Base-by-base conservation (phyloP, 139 green algal species). In the Tetratostichococcus sp. region DNA sequence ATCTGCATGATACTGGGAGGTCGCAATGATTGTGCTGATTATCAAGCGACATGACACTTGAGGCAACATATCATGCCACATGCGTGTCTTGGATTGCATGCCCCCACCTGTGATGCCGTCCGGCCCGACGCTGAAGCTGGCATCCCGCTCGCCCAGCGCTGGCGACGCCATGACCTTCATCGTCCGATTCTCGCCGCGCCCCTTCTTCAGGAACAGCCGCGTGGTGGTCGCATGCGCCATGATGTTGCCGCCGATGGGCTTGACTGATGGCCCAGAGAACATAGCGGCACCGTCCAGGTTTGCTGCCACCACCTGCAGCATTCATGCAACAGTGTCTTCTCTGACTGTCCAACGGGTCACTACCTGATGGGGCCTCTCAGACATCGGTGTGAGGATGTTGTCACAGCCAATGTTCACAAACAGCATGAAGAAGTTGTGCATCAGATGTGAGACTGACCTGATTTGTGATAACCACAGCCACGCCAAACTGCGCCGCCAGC, bases 211-310 rank as follows among this genome's bases (percentile, higher is more conserved):
- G 71, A 76, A 88, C 35, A 99, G 82, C 2, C 96, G 84, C 1
- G 96, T 99, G 30, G 96, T 99, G n/a, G 95, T 94, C 30, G 96
- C 95, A 83, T 99, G 96, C n/a, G 96, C 96, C 91, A 99, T 98
- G 84, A 99, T 99, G 86, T 99, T 98, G 69, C 96, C 96, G 30
- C 96, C 96, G 75, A 99, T 97, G 22, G 96, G 92, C 85, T 98
- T 98, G n/a, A 98, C 80, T 26, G 78, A 74, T 5, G 93, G 93
- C 0, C 91, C 95, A n/a, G 91, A 86, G 84, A 97, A 97, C 87
- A 97, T 96, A 39, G 67, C 67, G n/a, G 71, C 86, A 1, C 91
- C 95, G 70, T 99, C 96, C 62, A 97, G 83, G 69, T 97, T 96
- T 30, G 92, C 93, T 43, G 93, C 90, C 34, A 98, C 95, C 74